phyloP scores from a whole-genome alignment of 345 rosid genomes.

The Syzygium grande region DNA sequence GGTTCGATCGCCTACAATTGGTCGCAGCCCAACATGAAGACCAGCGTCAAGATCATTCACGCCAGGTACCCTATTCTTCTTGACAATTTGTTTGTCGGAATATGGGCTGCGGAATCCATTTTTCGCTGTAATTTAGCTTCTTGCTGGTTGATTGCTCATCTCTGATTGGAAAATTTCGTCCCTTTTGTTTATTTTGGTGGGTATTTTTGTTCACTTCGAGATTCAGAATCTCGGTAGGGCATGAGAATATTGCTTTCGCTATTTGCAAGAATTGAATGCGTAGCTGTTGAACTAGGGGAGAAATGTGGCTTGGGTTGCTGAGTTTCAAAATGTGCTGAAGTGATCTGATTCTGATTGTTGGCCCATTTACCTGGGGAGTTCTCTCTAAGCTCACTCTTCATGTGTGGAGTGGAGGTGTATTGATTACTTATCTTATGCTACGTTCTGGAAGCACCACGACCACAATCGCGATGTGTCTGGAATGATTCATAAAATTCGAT shows the following conservation, averaged over 20 bases:
- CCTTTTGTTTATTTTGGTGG: background rate
- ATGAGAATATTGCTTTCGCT: background rate
- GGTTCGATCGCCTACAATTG: conserved; percentile 93
- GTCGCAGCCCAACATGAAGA: conserved; percentile 91
- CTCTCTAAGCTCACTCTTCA: background rate
- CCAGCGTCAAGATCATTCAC: conserved; percentile 92
- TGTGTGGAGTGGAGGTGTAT: background rate
- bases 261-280: too few relatives aligned
- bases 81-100: background rate
- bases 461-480: background rate
- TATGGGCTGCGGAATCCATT: background rate
- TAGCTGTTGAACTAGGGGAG: background rate
- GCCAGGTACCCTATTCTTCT: conserved; percentile 45
- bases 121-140: background rate
- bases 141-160: background rate
- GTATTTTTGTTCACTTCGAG: background rate
- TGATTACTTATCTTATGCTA: background rate
- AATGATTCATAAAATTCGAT: background rate
- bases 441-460: background rate
- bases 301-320: background rate
- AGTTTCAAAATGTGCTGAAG: background rate
- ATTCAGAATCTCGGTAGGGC: background rate
- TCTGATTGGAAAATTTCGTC: background rate
- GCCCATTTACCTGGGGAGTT: background rate
- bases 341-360: background rate